Percentiles rank a stretch among this genome's conserved stretches.
These are phyloP conservation scores for Astrothelium macrocarpum DNA, from an alignment of 495 filamentous ascomycete genomes.

Conservation along the genomic window DNA sequence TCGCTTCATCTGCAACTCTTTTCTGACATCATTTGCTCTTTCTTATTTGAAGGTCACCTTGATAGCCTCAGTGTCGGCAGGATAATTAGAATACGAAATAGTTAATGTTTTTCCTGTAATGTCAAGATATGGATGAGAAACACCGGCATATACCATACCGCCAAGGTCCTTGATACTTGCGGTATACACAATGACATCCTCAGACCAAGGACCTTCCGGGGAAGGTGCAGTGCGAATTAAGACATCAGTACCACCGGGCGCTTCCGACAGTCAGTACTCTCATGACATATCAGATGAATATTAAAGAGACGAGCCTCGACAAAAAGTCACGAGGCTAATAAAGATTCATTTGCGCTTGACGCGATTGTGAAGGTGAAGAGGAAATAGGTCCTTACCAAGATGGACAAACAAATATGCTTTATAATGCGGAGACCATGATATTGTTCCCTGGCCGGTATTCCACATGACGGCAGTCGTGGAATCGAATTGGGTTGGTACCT, in stretches of 20 bases:
- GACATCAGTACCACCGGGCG: not conserved
- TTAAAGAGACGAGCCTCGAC: too few relatives aligned
- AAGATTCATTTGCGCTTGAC: not conserved
- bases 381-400: not conserved
- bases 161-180: not conserved
- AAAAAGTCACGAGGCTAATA: too few relatives aligned
- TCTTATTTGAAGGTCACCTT: not conserved
- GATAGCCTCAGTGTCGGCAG: not conserved
- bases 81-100: conserved; percentile 1
- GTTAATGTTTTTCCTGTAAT: not conserved
- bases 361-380: not conserved
- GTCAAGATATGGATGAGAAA: conserved; percentile 1
- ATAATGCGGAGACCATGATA: not conserved
- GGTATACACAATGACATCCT: not conserved
- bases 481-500: not conserved
- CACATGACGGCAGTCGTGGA: not conserved
- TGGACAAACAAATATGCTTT: not conserved
- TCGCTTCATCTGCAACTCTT: too few relatives aligned
- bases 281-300: not conserved
- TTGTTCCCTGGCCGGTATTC: conserved; percentile 1
- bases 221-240: not conserved
- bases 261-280: not conserved
- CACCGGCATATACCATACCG: not conserved
- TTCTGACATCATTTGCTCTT: not conserved
- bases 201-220: conserved; percentile 4